These are phyloP conservation scores for Fraxinus paxiana DNA, from an alignment of 305 asterid species.

Conservation along the genomic window DNA sequence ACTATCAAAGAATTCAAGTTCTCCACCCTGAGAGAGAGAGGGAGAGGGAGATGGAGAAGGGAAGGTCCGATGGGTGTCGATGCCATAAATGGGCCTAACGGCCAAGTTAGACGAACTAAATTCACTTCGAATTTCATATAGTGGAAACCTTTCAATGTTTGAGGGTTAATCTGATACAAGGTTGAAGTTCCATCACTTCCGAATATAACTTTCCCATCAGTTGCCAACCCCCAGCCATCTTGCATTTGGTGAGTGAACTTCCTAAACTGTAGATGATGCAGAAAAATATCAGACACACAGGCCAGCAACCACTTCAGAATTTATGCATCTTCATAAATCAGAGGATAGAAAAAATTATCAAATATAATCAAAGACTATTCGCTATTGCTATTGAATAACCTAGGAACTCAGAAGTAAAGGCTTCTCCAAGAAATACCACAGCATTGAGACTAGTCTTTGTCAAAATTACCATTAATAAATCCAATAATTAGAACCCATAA, in stretches of 20 bases:
- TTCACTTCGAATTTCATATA: slow-evolving; percentile 7
- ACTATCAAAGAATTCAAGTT: not conserved
- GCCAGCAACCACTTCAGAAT: slow-evolving; percentile 9
- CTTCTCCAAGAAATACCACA: not conserved
- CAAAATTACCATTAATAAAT: not conserved
- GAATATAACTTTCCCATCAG: slow-evolving; percentile 59
- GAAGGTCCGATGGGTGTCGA: not conserved
- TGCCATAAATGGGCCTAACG: not conserved
- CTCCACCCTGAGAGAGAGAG: not conserved
- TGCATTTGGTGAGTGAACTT: slow-evolving; percentile 61
- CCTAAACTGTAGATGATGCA: slow-evolving; percentile 41
- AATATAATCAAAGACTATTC: not conserved
- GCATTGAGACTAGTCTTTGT: not conserved
- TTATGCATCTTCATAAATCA: not conserved
- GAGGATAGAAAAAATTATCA: not conserved
- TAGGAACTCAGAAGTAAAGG: not conserved
- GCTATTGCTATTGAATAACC: not conserved
- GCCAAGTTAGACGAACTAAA: not conserved
- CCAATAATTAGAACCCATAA: not conserved
- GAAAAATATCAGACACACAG: slow-evolving; percentile 1
- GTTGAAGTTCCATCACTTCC: slow-evolving; percentile 90
- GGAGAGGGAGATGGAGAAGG: not conserved
- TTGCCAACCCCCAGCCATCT: slow-evolving; percentile 96
- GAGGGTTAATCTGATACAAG: slow-evolving; percentile 64
- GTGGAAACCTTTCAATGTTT: slow-evolving; percentile 52